Base-by-base conservation (phyloP, 192 early-diverging fungal genomes). In the Dispira parvispora region DNA sequence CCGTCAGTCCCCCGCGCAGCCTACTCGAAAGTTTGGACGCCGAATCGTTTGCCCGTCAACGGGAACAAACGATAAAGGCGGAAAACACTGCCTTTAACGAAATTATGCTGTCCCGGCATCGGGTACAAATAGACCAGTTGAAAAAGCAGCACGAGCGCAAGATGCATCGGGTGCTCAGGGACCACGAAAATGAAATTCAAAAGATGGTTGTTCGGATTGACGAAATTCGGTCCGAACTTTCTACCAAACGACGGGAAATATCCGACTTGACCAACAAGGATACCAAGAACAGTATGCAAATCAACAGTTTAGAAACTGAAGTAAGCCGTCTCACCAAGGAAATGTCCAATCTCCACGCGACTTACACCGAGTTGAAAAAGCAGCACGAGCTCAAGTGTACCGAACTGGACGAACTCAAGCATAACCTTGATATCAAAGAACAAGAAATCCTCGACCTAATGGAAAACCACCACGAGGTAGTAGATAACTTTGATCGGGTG, bases 1-100 rank as follows among this genome's bases (percentile, higher is more conserved):
- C 58, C 3, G 38, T 61, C n/a, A 61, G 58, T 25, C 58, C 58
- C 13, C 58, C 58, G 10, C 58, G 43, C 3, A 61, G 43, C n/a
- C 14, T 61, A 14, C 28, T 61, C 10, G 58, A 61, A 12, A 44
- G 43, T n/a, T 18, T 61, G 42, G 58, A 61, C 42, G 43, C 23
- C 11, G 58, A 61, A 20, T 14, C 38, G 4, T 44, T 43, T 20
- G 3, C 16, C 4, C 42, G 58, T 16, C n/a, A n/a, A n/a, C 58
- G 58, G 0, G 58, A 61, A 43, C 58, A 61, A 18, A n/a, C 16
- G 5, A 14, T 43, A 0, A 38, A 21, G 28, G 43, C 43, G 18
- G 42, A 61, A 6, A 44, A 14, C 28, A 44, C 32, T 8, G 42
- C 43, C 11, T n/a, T 61, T n/a, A 14, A 45, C 4, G 58, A 61